Percentiles rank a stretch among this genome's conserved stretches.
Evolutionary conservation across 768 basidiomycete genomes (phyloP).

Genomic region (Fistulinella prunicolor): DNA sequence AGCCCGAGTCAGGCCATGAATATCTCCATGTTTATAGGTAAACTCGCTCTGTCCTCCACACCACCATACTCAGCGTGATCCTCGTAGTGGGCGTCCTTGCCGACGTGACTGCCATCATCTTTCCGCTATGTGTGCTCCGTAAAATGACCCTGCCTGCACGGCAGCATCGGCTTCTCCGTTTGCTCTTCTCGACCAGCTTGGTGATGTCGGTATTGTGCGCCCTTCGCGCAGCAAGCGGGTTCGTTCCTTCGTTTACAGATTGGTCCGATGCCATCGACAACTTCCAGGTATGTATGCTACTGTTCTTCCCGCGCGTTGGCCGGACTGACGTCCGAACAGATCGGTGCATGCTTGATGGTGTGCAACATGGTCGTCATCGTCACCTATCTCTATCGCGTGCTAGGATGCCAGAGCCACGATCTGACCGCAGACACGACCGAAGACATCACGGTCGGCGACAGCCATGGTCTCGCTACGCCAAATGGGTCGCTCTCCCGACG

Average conservation of each 20-base stretch:
- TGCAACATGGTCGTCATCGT: constrained; percentile 25
- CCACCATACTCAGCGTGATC: not conserved
- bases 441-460: not conserved
- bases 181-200: constrained; percentile 7
- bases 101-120: not conserved
- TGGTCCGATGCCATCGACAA: constrained; percentile 5
- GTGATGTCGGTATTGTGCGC: not conserved
- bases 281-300: constrained; percentile 14
- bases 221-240: not conserved
- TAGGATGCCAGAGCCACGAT: not conserved
- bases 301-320: too few species aligned
- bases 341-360: constrained; percentile 12
- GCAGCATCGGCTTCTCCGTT: constrained; percentile 10
- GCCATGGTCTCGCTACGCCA: not conserved
- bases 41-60: not conserved
- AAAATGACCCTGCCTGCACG: not conserved
- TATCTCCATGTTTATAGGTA: constrained; percentile 9
- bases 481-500: not conserved
- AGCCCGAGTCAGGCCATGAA: not conserved
- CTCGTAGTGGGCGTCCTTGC: not conserved
- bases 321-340: constrained; percentile 7
- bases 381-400: constrained; percentile 25
- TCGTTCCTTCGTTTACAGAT: not conserved
- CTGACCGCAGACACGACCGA: not conserved
- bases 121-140: constrained; percentile 11